Evolutionary conservation across 768 basidiomycete genomes (phyloP).

Genomic region (Lepiota subincarnata): DNA sequence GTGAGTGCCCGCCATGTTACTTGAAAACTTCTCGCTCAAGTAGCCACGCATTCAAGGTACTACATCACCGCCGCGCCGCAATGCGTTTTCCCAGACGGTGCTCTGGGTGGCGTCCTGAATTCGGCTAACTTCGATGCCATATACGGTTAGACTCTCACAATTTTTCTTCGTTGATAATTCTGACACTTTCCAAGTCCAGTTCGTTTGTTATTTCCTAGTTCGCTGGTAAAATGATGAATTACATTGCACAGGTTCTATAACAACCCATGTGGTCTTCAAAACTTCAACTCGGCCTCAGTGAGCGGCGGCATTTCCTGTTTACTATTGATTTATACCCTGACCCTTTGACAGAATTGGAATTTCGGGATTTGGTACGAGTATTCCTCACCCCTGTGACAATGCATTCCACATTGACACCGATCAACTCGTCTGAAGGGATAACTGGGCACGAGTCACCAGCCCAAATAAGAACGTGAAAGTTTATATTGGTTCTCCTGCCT

Average conservation of each 20-base stretch:
- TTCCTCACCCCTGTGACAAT: not conserved
- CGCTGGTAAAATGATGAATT: not conserved
- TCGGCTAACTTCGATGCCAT: constrained; percentile 64
- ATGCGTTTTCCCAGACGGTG: constrained; percentile 68
- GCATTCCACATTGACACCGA: not conserved
- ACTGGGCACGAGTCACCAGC: constrained; percentile 57
- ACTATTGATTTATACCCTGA: not conserved
- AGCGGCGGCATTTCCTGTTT: constrained; percentile 19
- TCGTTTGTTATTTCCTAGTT: constrained; percentile 10
- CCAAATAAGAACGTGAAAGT: constrained; percentile 60
- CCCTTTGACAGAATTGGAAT: constrained; percentile 50
- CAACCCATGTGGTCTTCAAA: constrained; percentile 46
- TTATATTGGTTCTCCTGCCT: constrained; percentile 63
- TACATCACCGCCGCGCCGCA: constrained; percentile 63
- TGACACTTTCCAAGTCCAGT: constrained; percentile 29
- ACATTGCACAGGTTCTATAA: constrained; percentile 52
- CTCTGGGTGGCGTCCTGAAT: constrained; percentile 56
- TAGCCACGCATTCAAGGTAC: constrained; percentile 35
- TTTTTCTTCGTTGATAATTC: not conserved
- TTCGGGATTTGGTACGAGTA: constrained; percentile 49
- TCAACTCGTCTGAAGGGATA: constrained; percentile 40
- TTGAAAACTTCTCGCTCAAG: not conserved
- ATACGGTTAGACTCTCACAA: constrained; percentile 38
- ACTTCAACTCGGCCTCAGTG: constrained; percentile 46
- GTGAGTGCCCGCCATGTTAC: constrained; percentile 25